Evolutionary conservation across 805 yeast genomes (phyloP), one percentile per base, ranked within the genome.

Genomic region (Tetrapisispora iriomotensis): DNA sequence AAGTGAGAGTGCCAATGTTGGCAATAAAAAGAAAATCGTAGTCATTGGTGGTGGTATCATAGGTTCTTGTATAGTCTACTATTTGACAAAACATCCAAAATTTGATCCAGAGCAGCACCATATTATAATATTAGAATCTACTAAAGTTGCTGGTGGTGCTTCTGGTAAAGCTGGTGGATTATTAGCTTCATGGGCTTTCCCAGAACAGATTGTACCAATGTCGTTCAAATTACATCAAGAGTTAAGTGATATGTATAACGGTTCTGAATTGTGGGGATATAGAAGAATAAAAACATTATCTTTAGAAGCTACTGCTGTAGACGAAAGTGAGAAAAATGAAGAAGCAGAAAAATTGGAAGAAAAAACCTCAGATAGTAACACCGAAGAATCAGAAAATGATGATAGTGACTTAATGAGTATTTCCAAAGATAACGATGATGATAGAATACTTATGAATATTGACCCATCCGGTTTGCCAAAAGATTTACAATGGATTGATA

Each of bases 101-200:
- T 90, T 78, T 59, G 80, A 82, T 50, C 75, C 83, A 0, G 65
- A 68, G 24, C 79, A 75, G 41, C 78, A 84, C 55, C 87, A 84
- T 52, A 83, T 90, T 46, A 83, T 95, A 6, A 73, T 90, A 15
- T 57, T 92, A 12, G 98, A 90, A 60, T 78, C 90, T 38, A 85
- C 84, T 45, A 70, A 95, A 51, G 94, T 94, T 6, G 98, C 97
- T 0, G 94, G 96, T 38, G 97, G 96, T 35, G 97, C 98, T 15
- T 75, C 86, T 30, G 98, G 98, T 40, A 92, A 90, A 53, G 97
- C 98, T 6, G 98, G 97, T 33, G 98, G 98, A 0, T 68, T 90
- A 36, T 64, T 90, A 37, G 96, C 97, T 1, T 71, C 83, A 18
- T 88, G 96, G 94, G 97, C 97, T 0, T 92, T 92, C 61, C 98